Conservation (phyloP, 2,329 filamentous ascomycete genomes). For the Fusarium dimerum region DNA sequence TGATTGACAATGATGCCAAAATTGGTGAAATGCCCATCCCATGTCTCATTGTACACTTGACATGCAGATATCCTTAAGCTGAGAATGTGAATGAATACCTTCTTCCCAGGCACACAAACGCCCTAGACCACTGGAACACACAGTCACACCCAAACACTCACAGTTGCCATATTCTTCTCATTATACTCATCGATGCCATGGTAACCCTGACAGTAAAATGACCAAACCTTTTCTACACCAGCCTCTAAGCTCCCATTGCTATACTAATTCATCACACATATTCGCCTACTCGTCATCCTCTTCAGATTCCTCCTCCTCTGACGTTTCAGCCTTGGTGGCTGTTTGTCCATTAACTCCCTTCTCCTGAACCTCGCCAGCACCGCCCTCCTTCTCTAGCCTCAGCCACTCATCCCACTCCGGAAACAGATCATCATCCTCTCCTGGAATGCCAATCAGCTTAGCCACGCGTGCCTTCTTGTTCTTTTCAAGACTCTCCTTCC, state of each 20-base stretch:
- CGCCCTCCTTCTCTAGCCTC: slow-evolving; percentile 73
- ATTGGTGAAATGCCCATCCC: no score
- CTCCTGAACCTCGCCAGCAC: slow-evolving; percentile 30
- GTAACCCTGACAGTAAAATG: slow-evolving; percentile 30
- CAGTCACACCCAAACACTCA: not conserved
- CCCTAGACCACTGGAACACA: slow-evolving; percentile 4
- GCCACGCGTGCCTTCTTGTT: slow-evolving; percentile 82
- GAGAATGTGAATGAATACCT: not conserved
- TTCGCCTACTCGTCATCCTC: slow-evolving; percentile 26
- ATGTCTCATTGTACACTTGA: no score
- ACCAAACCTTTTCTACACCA: slow-evolving; percentile 33
- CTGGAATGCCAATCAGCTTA: slow-evolving; percentile 80
- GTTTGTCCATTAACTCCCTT: slow-evolving; percentile 22
- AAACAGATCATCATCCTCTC: slow-evolving; percentile 84
- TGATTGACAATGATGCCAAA: no score
- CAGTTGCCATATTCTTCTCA: slow-evolving; percentile 27
- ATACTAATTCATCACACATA: slow-evolving; percentile 30
- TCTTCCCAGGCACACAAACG: not conserved
- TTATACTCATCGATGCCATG: slow-evolving; percentile 34
- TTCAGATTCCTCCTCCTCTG: slow-evolving; percentile 19
- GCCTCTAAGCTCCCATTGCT: slow-evolving; percentile 19
- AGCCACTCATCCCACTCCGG: slow-evolving; percentile 95
- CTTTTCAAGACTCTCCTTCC: slow-evolving; percentile 85
- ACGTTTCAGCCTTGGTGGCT: slow-evolving; percentile 12
- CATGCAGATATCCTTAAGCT: no score